These are phyloP conservation scores for Fusarium sororula DNA, from an alignment of 2,329 filamentous ascomycete genomes.

Conservation along the genomic window DNA sequence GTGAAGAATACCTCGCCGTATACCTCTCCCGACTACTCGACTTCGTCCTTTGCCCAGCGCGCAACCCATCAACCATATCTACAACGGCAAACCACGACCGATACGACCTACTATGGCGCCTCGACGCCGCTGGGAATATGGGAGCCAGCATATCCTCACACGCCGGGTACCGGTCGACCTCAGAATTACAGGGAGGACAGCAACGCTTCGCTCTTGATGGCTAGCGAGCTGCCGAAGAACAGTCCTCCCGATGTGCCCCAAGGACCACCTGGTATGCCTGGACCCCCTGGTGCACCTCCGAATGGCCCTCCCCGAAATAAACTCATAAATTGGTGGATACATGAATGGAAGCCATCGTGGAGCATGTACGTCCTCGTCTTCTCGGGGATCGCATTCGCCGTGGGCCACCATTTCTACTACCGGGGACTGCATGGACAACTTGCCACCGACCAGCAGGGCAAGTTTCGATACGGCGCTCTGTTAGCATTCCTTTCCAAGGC, in stretches of 20 bases:
- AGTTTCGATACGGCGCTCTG: constrained; percentile 35
- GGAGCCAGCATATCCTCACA: constrained; percentile 13
- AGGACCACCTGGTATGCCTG: background rate
- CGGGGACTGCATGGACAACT: constrained; percentile 22
- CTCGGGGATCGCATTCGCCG: constrained; percentile 35
- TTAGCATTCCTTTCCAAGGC: constrained; percentile 41
- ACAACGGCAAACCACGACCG: constrained; percentile 17
- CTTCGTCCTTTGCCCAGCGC: constrained; percentile 20
- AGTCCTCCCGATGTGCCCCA: constrained; percentile 9
- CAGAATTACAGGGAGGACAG: constrained; percentile 28
- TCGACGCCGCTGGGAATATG: constrained; percentile 32
- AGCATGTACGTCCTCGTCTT: constrained; percentile 39
- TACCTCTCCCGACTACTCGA: constrained; percentile 16
- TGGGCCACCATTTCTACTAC: constrained; percentile 41
- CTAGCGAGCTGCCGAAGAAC: background rate
- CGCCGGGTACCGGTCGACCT: constrained; percentile 10
- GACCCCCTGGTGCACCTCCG: background rate
- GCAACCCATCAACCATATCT: constrained; percentile 9
- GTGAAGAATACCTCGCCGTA: constrained; percentile 7
- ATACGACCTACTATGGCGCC: constrained; percentile 26
- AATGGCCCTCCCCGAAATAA: background rate
- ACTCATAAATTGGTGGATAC: constrained; percentile 25
- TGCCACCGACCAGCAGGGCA: constrained; percentile 34
- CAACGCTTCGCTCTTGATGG: constrained; percentile 26
- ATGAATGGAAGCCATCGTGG: constrained; percentile 37